phyloP scores from a whole-genome alignment of 2,329 filamentous ascomycete species.

The Exophiala xenobiotica region DNA sequence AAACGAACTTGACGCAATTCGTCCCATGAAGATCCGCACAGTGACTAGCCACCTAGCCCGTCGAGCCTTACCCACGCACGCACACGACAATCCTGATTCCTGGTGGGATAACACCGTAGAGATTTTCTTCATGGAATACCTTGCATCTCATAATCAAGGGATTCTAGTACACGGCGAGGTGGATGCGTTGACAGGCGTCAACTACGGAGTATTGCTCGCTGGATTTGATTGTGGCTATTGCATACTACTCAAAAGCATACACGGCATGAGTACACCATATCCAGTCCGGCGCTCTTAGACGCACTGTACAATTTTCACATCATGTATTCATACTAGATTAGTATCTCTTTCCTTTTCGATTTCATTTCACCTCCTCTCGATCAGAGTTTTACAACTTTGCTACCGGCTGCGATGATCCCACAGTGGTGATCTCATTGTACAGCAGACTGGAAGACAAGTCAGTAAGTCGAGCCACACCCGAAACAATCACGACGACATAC shows the following conservation, averaged over 20 bases:
- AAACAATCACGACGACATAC: slow-evolving; percentile 51
- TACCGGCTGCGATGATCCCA: slow-evolving; percentile 55
- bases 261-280: background rate
- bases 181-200: no score
- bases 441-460: slow-evolving; percentile 59
- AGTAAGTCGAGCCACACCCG: slow-evolving; percentile 26
- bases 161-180: no score
- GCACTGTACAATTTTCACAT: background rate
- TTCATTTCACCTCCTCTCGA: background rate
- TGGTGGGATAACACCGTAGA: no score
- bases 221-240: background rate
- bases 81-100: no score
- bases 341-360: background rate
- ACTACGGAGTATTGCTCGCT: no score
- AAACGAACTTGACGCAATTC: background rate
- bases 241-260: slow-evolving; percentile 18
- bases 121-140: no score
- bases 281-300: no score
- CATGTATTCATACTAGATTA: background rate
- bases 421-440: slow-evolving; percentile 82
- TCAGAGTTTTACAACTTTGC: slow-evolving; percentile 57
- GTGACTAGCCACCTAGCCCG: no score
- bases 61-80: no score
- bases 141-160: no score
- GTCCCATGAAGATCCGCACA: no score